A percentile compares a stretch with the other conserved stretches of the same genome.
phyloP scores from a whole-genome alignment of 139 green algal species.

The Ostreobium quekettii region DNA sequence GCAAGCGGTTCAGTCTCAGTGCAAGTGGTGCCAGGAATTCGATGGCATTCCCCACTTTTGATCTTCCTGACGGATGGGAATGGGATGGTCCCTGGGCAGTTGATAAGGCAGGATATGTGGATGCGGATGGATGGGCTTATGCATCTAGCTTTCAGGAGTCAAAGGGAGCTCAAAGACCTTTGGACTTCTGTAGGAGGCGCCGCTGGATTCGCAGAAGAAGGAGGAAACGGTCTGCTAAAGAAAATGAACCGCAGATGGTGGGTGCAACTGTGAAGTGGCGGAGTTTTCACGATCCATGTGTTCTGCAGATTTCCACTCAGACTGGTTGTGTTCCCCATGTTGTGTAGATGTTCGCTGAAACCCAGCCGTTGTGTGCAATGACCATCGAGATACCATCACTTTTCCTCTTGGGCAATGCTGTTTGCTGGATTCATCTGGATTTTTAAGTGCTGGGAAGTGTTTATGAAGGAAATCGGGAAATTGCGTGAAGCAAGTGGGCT shows the following conservation, averaged over 20 bases:
- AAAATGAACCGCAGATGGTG: background rate
- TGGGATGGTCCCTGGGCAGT: slow-evolving; percentile 12
- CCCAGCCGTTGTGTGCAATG: too few relatives aligned
- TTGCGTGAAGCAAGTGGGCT: too few relatives aligned
- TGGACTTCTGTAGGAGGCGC: background rate
- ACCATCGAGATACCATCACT: too few relatives aligned
- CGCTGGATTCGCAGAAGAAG: slow-evolving; percentile 2
- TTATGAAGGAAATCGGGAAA: too few relatives aligned
- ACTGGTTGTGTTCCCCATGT: too few relatives aligned
- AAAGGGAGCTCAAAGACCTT: background rate
- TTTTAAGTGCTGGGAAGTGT: too few relatives aligned
- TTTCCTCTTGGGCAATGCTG: too few relatives aligned
- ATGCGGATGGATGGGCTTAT: slow-evolving; percentile 11
- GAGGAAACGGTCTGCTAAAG: background rate
- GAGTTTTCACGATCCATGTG: too few relatives aligned
- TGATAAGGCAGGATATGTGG: background rate
- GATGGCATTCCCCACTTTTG: background rate
- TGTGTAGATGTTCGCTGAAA: too few relatives aligned
- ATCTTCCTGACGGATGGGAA: slow-evolving; percentile 9
- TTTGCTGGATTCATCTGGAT: too few relatives aligned
- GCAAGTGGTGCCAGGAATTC: background rate
- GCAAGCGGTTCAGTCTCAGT: background rate
- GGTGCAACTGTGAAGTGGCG: too few relatives aligned
- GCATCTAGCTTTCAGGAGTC: background rate
- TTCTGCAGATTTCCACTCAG: too few relatives aligned